Evolutionary conservation across 2,329 filamentous ascomycete species (phyloP), one percentile per base, ranked within the genome.

Genomic region (Colletotrichum gigasporum): DNA sequence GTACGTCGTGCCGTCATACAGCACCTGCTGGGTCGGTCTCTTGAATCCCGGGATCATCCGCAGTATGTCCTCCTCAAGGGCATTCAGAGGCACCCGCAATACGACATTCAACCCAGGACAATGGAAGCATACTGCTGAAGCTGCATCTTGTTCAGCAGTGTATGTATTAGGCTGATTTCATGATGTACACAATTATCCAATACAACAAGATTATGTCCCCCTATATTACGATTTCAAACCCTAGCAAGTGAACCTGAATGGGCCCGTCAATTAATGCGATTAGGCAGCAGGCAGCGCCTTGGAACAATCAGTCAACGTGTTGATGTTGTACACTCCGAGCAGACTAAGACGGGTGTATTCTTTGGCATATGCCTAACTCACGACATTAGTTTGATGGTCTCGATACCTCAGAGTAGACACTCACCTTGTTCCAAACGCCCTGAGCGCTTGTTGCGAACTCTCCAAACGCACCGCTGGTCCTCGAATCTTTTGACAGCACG

Each of bases 291-390:
- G 84, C 5, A 87, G 72, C 2, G 83, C 82, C 67, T 82, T 80
- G 5, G 83, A 84, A 77, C 85, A 87, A 65, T 87, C 84, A 9
- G 79, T 82, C 42, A 87, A 72, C 26, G 76, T 71, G 71, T 87
- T 86, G 72, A 87, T 83, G 69, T 85, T 85, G 69, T 84, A 79
- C 14, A 87, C 84, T 1, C 85, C 85, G 8, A 87, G 79, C 3
- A 87, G 74, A 35, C 80, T 83, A 22, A 87, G 75, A 11, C 84
- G 82, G 45, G 85, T 77, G 68, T 87, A 87, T 12, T 82, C 84
- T 44, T 78, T 77, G 2, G 83, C 80, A 55, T 84, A 87, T 30
- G 82, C 83, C 66, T 73, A 18, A 12, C n/a, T 24, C n/a, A 10
- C 18, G 2, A 24, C 8, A 4, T n/a, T n/a, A n/a, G n/a, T n/a